These are phyloP conservation scores for Arctium minus DNA, from an alignment of 129 eudicot species.

Conservation along the genomic window DNA sequence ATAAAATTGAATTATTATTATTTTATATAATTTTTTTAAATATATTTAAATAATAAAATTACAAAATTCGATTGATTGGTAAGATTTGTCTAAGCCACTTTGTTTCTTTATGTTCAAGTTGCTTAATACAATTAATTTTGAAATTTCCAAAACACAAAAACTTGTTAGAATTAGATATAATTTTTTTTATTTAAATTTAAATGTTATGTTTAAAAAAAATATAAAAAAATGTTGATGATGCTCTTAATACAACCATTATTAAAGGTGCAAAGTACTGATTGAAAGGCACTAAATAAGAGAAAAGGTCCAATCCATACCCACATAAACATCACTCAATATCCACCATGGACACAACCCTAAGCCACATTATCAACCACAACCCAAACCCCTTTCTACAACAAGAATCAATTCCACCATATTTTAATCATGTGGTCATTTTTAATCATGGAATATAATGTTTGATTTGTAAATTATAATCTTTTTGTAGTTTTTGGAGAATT, in stretches of 20 bases:
- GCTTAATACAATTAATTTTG: too few relatives aligned
- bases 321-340: constrained; percentile 22
- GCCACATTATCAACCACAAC: constrained; percentile 40
- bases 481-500: background rate
- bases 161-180: too few relatives aligned
- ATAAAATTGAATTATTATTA: too few relatives aligned
- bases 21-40: too few relatives aligned
- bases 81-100: too few relatives aligned
- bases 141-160: too few relatives aligned
- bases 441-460: background rate
- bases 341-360: constrained; percentile 28
- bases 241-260: background rate
- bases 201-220: too few relatives aligned
- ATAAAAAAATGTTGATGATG: too few relatives aligned
- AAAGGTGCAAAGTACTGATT: background rate
- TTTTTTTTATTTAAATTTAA: too few relatives aligned
- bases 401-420: constrained; percentile 29
- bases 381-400: constrained; percentile 10
- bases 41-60: too few relatives aligned
- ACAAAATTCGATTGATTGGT: too few relatives aligned
- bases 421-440: constrained; percentile 31
- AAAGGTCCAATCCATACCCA: constrained; percentile 35
- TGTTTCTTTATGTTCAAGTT: too few relatives aligned
- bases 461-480: background rate
- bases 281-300: constrained; percentile 22